Evolutionary conservation across 1,139 yeast genomes (phyloP).

Genomic region (Geotrichum australiense): DNA sequence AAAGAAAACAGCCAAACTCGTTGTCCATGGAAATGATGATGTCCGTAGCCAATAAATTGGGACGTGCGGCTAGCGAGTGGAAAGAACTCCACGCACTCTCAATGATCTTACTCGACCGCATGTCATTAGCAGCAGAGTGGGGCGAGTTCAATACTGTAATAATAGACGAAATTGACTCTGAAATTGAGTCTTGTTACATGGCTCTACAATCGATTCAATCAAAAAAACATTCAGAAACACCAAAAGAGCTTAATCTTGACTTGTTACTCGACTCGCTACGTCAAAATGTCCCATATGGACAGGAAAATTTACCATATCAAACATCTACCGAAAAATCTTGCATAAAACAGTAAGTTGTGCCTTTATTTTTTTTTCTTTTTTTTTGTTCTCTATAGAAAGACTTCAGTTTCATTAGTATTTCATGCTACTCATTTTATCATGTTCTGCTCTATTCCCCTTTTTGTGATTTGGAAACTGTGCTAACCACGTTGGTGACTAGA

Average conservation of each 20-base stretch:
- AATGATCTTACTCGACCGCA: slow-evolving; percentile 38
- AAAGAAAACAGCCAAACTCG: slow-evolving; percentile 23
- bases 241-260: background rate
- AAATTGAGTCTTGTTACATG: slow-evolving; percentile 43
- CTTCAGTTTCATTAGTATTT: slow-evolving; percentile 16
- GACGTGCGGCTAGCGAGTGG: slow-evolving; percentile 28
- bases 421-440: background rate
- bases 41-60: slow-evolving; percentile 21
- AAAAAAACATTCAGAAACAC: slow-evolving; percentile 17
- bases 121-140: slow-evolving; percentile 53
- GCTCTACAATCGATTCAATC: slow-evolving; percentile 31
- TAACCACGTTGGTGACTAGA: slow-evolving; percentile 5
- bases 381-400: too few species aligned
- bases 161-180: slow-evolving; percentile 45
- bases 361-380: too few species aligned
- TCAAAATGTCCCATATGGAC: background rate
- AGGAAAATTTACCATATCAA: slow-evolving; percentile 9
- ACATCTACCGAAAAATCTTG: slow-evolving; percentile 3
- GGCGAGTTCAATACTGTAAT: slow-evolving; percentile 50
- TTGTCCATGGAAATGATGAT: slow-evolving; percentile 35
- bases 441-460: too few species aligned
- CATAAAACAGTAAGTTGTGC: slow-evolving; percentile 4
- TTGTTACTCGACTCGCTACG: slow-evolving; percentile 6
- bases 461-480: too few species aligned
- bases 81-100: slow-evolving; percentile 39